Percentiles rank a stretch among this genome's conserved stretches.
These are phyloP conservation scores for Forsythia suspensa DNA, from an alignment of 257 asterid species.

Conservation along the genomic window DNA sequence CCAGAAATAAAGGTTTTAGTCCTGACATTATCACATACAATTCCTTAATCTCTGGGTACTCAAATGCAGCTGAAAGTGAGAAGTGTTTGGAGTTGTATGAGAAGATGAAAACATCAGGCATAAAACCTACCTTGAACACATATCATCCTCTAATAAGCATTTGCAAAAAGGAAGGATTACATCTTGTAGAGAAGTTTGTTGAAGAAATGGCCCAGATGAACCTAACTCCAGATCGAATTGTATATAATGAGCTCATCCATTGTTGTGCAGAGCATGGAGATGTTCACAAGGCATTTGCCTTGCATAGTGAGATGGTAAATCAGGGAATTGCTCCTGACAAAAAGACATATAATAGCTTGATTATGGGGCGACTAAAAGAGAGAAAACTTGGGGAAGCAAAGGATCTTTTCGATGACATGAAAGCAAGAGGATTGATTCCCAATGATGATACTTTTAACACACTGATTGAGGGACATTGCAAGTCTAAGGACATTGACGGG, in stretches of 20 bases:
- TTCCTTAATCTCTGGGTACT: slow-evolving; percentile 61
- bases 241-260: slow-evolving; percentile 62
- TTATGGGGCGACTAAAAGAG: slow-evolving; percentile 51
- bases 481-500: slow-evolving; percentile 48
- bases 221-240: slow-evolving; percentile 56
- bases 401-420: slow-evolving; percentile 52
- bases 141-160: slow-evolving; percentile 60
- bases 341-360: slow-evolving; percentile 70
- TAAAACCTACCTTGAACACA: slow-evolving; percentile 63
- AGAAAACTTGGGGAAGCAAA: slow-evolving; percentile 45
- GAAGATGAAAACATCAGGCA: slow-evolving; percentile 56
- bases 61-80: slow-evolving; percentile 40
- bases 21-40: slow-evolving; percentile 78
- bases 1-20: slow-evolving; percentile 44
- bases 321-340: slow-evolving; percentile 49
- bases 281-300: slow-evolving; percentile 40
- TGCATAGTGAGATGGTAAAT: slow-evolving; percentile 51
- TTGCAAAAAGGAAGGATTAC: slow-evolving; percentile 39
- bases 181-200: slow-evolving; percentile 49
- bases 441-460: slow-evolving; percentile 47
- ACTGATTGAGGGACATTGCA: slow-evolving; percentile 63
- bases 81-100: slow-evolving; percentile 58
- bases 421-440: slow-evolving; percentile 47
- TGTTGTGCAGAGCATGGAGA: slow-evolving; percentile 50
- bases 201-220: slow-evolving; percentile 50